A percentile compares a stretch with the other conserved stretches of the same genome.
Evolutionary conservation across 768 basidiomycete species (phyloP).

Genomic region (Boletus tylopilopsis): DNA sequence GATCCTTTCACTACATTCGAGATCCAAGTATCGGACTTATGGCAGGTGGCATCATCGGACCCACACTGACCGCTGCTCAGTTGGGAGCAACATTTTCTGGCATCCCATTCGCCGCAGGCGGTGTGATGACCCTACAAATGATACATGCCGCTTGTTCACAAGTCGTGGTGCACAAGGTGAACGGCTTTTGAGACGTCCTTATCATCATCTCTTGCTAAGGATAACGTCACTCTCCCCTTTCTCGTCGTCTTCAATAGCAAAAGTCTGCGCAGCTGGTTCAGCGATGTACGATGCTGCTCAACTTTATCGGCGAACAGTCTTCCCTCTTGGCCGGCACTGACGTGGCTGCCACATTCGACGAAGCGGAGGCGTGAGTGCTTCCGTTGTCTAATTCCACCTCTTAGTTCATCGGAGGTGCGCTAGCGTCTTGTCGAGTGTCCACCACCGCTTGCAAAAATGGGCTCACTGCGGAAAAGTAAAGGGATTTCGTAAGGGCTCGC

Average conservation of each 20-base stretch:
- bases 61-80: slow-evolving; percentile 33
- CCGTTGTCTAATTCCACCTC: neutral
- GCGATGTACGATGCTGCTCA: slow-evolving; percentile 40
- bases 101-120: slow-evolving; percentile 44
- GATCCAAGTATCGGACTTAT: slow-evolving; percentile 7
- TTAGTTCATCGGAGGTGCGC: neutral
- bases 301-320: slow-evolving; percentile 38
- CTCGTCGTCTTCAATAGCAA: slow-evolving; percentile 30
- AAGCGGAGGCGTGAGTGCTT: slow-evolving; percentile 40
- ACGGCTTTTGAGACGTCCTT: neutral
- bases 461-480: slow-evolving; percentile 36
- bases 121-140: slow-evolving; percentile 40
- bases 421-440: slow-evolving; percentile 43
- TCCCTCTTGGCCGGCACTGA: slow-evolving; percentile 39
- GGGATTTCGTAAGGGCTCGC: slow-evolving; percentile 35
- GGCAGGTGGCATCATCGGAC: slow-evolving; percentile 13
- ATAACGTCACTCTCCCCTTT: neutral
- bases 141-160: slow-evolving; percentile 45
- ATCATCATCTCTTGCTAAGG: slow-evolving; percentile 1
- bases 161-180: slow-evolving; percentile 48
- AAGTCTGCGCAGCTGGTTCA: slow-evolving; percentile 41
- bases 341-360: slow-evolving; percentile 38
- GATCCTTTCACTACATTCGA: neutral
- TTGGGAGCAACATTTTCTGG: slow-evolving; percentile 43
- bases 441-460: slow-evolving; percentile 37